Evolutionary conservation across 2,329 filamentous ascomycete species (phyloP).

Genomic region (Ciborinia camelliae): DNA sequence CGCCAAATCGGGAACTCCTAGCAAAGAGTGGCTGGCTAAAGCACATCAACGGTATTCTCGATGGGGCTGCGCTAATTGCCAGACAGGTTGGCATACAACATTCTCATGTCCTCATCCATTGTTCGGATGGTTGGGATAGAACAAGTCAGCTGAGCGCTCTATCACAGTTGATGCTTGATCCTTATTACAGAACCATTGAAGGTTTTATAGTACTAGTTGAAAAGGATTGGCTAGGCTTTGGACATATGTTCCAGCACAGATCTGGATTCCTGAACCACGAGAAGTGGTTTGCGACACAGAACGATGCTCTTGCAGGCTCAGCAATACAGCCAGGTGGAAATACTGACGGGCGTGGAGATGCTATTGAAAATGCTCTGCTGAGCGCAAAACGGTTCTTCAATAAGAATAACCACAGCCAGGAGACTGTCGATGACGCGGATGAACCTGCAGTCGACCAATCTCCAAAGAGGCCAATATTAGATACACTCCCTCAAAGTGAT

Average conservation of each 20-base stretch:
- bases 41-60: slow-evolving; percentile 79
- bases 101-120: slow-evolving; percentile 94
- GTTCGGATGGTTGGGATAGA: slow-evolving; percentile 97
- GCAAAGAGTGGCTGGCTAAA: slow-evolving; percentile 86
- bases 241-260: slow-evolving; percentile 95
- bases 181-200: slow-evolving; percentile 89
- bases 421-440: slow-evolving; percentile 52
- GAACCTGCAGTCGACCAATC: slow-evolving; percentile 31
- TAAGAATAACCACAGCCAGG: slow-evolving; percentile 66
- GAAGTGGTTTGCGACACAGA: slow-evolving; percentile 89
- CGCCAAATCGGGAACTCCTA: slow-evolving; percentile 77
- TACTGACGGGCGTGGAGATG: slow-evolving; percentile 54
- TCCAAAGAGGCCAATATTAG: slow-evolving; percentile 33
- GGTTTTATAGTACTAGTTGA: slow-evolving; percentile 93
- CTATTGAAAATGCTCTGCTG: slow-evolving; percentile 79
- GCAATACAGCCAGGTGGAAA: slow-evolving; percentile 59
- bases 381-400: slow-evolving; percentile 90
- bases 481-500: slow-evolving; percentile 48
- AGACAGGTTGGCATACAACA: slow-evolving; percentile 87
- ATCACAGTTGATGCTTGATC: slow-evolving; percentile 89
- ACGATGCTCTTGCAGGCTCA: slow-evolving; percentile 67
- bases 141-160: slow-evolving; percentile 92
- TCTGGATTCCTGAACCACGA: slow-evolving; percentile 84
- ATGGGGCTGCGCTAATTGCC: slow-evolving; percentile 80
- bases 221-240: slow-evolving; percentile 97